Conservation (phyloP, 148 eudicot genomes). For the Amaranthus cruentus region DNA sequence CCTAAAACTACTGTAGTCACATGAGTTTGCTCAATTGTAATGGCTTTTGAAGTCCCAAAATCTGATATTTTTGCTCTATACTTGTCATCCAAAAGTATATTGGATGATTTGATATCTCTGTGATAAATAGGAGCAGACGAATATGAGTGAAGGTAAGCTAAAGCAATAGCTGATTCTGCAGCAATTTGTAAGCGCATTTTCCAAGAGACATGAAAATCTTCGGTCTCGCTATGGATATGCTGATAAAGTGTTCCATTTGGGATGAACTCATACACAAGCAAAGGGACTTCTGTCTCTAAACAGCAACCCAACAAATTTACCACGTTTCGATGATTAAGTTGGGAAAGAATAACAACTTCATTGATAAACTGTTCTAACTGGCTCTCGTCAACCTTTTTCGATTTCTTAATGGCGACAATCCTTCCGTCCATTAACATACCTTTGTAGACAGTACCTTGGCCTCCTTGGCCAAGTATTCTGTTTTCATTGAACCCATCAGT, state of each 20-base stretch:
- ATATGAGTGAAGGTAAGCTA: slow-evolving; percentile 27
- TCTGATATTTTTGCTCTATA: slow-evolving; percentile 27
- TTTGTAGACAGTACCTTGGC: slow-evolving; percentile 28
- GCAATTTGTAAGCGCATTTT: slow-evolving; percentile 32
- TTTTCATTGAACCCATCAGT: slow-evolving; percentile 21
- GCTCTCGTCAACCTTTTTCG: slow-evolving; percentile 22
- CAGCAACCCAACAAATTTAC: slow-evolving; percentile 27
- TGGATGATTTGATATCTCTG: slow-evolving; percentile 26
- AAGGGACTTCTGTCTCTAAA: slow-evolving; percentile 30
- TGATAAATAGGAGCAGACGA: slow-evolving; percentile 26
- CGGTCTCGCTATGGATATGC: slow-evolving; percentile 13
- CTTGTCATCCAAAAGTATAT: slow-evolving; percentile 26
- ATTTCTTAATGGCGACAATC: slow-evolving; percentile 26
- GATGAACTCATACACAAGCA: slow-evolving; percentile 29
- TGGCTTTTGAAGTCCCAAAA: slow-evolving; percentile 25
- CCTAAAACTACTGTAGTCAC: slow-evolving; percentile 26
- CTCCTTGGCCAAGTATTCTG: slow-evolving; percentile 33
- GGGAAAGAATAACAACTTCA: slow-evolving; percentile 30
- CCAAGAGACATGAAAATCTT: slow-evolving; percentile 24
- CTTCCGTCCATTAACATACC: slow-evolving; percentile 31
- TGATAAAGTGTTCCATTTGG: slow-evolving; percentile 29
- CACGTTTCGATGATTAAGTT: slow-evolving; percentile 31
- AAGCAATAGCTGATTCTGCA: slow-evolving; percentile 24
- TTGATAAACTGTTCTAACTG: slow-evolving; percentile 30
- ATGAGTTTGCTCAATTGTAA: slow-evolving; percentile 30